Conservation (phyloP, 371 early-diverging fungal species). For the Haplosporangium sp. region DNA sequence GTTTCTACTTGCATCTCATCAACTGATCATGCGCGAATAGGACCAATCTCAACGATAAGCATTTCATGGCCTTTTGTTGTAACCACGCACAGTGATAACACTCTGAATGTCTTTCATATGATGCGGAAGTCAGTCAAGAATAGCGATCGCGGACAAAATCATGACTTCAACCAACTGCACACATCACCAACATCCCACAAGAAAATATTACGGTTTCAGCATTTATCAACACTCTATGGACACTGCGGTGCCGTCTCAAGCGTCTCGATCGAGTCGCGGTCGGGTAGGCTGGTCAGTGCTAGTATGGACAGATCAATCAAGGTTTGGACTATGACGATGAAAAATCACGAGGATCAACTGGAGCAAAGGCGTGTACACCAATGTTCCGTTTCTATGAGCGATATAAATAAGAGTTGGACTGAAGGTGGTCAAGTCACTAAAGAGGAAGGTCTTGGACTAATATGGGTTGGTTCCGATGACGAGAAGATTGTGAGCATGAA, state of each 20-base stretch:
- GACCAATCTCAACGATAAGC: constrained; percentile 29
- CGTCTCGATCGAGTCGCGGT: constrained; percentile 41
- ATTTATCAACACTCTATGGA: constrained; percentile 51
- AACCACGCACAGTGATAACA: constrained; percentile 49
- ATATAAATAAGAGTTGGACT: constrained; percentile 46
- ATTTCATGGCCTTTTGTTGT: constrained; percentile 50
- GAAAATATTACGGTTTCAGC: constrained; percentile 17
- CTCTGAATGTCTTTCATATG: constrained; percentile 53
- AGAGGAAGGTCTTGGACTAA: constrained; percentile 43
- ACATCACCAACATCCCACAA: neutral
- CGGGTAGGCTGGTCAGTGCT: constrained; percentile 46
- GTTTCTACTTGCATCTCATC: neutral
- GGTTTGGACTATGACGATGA: constrained; percentile 34
- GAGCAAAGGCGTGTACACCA: constrained; percentile 24
- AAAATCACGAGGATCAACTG: neutral
- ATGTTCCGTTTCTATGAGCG: constrained; percentile 45
- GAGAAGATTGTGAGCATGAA: constrained; percentile 54
- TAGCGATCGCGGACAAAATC: neutral
- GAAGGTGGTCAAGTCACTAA: constrained; percentile 29
- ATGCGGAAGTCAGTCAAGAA: constrained; percentile 2
- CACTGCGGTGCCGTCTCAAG: constrained; percentile 54
- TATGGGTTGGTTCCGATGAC: constrained; percentile 47
- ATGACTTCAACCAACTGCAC: neutral
- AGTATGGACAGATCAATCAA: constrained; percentile 55
- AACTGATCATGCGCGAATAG: constrained; percentile 23